These are phyloP conservation scores for Ophiostoma sp. DNA, from an alignment of 2,329 filamentous ascomycete species.

Conservation along the genomic window DNA sequence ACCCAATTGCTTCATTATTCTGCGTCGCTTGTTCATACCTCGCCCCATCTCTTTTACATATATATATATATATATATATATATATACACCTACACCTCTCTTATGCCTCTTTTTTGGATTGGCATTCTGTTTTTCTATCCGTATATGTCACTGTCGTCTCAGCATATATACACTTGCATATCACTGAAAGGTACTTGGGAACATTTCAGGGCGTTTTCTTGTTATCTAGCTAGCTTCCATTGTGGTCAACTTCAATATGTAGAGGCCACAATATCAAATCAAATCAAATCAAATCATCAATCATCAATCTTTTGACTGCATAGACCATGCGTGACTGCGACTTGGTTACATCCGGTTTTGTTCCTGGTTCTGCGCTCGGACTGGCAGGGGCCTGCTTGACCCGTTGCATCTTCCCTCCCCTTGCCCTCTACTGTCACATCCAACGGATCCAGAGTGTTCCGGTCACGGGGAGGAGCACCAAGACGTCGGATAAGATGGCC, in stretches of 20 bases:
- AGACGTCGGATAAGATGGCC: not conserved
- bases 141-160: not conserved
- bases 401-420: not conserved
- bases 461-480: not conserved
- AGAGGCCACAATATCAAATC: not conserved
- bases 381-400: not conserved
- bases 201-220: not conserved
- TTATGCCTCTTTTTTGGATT: not conserved
- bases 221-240: not conserved
- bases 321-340: not conserved
- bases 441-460: constrained; percentile 1
- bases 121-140: not conserved
- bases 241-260: not conserved
- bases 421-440: not conserved
- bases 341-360: not conserved
- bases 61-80: not conserved
- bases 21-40: not conserved
- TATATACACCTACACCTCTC: not conserved
- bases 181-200: not conserved
- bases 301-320: not conserved
- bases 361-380: not conserved
- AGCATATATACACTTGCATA: not conserved
- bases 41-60: not conserved
- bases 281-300: not conserved
- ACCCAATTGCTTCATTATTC: not conserved